phyloP scores from a whole-genome alignment of 2,329 filamentous ascomycete genomes.

The Ophiostoma himal-ulmi region DNA sequence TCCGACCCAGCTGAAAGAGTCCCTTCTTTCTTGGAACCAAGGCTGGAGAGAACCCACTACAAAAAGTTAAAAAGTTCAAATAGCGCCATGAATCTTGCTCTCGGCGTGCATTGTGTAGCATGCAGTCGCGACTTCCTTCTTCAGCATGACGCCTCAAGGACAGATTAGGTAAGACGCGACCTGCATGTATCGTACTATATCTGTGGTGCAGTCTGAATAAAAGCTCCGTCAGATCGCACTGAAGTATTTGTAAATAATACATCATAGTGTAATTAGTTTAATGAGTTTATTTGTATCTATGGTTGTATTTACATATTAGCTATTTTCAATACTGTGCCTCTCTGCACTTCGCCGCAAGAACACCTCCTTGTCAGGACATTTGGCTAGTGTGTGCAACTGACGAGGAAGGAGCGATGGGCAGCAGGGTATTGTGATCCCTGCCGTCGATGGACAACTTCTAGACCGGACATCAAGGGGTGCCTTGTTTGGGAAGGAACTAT shows the following conservation, averaged over 20 bases:
- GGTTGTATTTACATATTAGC: background rate
- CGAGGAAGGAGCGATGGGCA: background rate
- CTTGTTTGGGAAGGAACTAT: background rate
- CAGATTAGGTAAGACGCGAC: background rate
- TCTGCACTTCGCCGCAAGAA: background rate
- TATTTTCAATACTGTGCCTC: background rate
- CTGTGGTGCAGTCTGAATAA: background rate
- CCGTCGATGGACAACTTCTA: background rate
- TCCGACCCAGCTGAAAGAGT: slow-evolving; percentile 20
- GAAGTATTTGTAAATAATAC: background rate
- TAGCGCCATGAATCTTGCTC: background rate
- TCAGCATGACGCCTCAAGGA: background rate
- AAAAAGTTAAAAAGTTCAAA: background rate
- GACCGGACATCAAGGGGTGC: background rate
- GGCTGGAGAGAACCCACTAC: background rate
- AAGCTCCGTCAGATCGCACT: background rate
- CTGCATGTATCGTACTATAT: background rate
- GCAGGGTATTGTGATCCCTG: background rate
- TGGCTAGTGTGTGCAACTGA: background rate
- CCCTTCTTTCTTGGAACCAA: slow-evolving; percentile 5
- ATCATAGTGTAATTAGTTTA: background rate
- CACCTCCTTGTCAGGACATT: background rate
- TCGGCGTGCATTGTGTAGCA: background rate
- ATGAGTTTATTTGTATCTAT: background rate
- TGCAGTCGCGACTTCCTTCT: slow-evolving; percentile 9